Conservation (phyloP, 2,329 filamentous ascomycete species). For the Fusarium penzigii region DNA sequence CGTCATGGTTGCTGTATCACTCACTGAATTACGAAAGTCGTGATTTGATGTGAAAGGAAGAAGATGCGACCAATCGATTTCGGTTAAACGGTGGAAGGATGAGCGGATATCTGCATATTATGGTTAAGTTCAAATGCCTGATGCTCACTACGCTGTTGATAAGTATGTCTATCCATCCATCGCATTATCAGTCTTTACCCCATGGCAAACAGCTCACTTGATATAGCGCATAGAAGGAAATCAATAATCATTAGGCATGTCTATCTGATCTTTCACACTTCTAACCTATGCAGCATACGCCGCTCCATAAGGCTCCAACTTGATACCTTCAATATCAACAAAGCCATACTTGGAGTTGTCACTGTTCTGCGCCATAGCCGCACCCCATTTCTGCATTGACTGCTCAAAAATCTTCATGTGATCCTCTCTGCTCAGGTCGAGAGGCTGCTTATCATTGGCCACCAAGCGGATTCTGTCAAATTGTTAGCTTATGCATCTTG, state of each 20-base stretch:
- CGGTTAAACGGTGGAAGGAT: not conserved
- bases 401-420: conserved; percentile 31
- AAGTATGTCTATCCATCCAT: too few species aligned
- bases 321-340: conserved; percentile 32
- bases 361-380: conserved; percentile 32
- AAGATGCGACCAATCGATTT: not conserved
- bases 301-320: conserved; percentile 36
- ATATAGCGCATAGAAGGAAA: too few species aligned
- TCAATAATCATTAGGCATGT: not conserved
- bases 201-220: too few species aligned
- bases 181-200: too few species aligned
- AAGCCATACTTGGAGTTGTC: conserved; percentile 35
- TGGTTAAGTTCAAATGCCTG: not conserved
- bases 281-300: conserved; percentile 17
- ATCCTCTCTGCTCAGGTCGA: conserved; percentile 51
- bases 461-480: conserved; percentile 33
- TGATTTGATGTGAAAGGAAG: too few species aligned
- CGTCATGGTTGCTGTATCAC: not conserved
- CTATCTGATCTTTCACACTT: not conserved
- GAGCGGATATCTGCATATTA: not conserved
- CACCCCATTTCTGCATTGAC: conserved; percentile 32
- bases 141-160: too few species aligned
- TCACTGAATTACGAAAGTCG: too few species aligned
- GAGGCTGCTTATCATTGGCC: conserved; percentile 52
- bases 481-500: not conserved